Percentiles rank a stretch among this genome's conserved stretches.
Evolutionary conservation across 75 land plant species (phyloP).

Genomic region (Azolla pinnata): DNA sequence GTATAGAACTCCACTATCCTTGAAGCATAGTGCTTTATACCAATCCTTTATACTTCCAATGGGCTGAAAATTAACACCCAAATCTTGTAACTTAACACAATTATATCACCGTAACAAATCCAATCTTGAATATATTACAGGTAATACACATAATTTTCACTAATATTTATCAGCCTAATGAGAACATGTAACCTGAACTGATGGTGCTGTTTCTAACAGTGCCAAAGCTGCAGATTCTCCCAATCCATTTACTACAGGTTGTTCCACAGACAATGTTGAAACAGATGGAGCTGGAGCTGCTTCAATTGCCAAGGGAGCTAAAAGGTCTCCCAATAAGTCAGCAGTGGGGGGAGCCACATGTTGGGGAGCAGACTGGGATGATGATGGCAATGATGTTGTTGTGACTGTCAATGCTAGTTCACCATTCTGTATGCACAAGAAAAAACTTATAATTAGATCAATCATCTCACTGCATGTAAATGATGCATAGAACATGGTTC

Average conservation of each 20-base stretch:
- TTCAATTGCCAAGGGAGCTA: conserved; percentile 83
- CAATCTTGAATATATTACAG: too few relatives aligned
- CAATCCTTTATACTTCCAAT: conserved; percentile 74
- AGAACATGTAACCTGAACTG: conserved; percentile 78
- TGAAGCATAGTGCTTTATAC: conserved; percentile 59
- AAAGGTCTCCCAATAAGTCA: conserved; percentile 90
- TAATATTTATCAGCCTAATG: too few relatives aligned
- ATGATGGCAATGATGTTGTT: background rate
- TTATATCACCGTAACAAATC: background rate
- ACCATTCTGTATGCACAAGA: conserved; percentile 2
- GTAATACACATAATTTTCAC: too few relatives aligned
- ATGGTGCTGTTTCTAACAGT: conserved; percentile 43
- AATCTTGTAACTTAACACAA: too few relatives aligned
- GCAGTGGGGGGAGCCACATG: conserved; percentile 31
- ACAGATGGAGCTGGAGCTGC: conserved; percentile 52
- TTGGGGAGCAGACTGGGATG: conserved; percentile 21
- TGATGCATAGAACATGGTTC: too few relatives aligned
- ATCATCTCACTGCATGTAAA: background rate
- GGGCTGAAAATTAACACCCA: conserved; percentile 16
- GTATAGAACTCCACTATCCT: conserved; percentile 94
- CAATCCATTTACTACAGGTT: conserved; percentile 8
- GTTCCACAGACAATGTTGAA: conserved; percentile 28
- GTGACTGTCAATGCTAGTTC: conserved; percentile 1
- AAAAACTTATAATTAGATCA: background rate
- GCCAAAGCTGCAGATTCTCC: conserved; percentile 66